A percentile compares a stretch with the other conserved stretches of the same genome.
These are phyloP conservation scores for Miamiensis avidus DNA, from an alignment of 169 alveolate genomes.

Conservation along the genomic window DNA sequence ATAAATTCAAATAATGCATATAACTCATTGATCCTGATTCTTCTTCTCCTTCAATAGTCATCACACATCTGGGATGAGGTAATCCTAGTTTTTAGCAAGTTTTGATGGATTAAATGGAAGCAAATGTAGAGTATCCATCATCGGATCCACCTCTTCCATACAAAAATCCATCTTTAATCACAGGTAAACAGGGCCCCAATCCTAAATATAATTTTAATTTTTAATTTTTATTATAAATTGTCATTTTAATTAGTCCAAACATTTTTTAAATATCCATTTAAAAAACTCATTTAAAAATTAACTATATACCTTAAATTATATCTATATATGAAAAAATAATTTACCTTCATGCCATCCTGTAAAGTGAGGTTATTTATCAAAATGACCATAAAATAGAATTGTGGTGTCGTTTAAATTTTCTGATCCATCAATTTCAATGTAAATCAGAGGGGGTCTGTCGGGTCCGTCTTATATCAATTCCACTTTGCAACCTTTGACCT, in stretches of 20 bases:
- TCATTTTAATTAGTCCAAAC: too few relatives aligned
- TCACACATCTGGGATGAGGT: slow-evolving; percentile 40
- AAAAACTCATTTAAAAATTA: too few relatives aligned
- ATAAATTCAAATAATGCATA: slow-evolving; percentile 47
- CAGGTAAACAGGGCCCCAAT: slow-evolving; percentile 62
- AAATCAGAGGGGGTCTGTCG: slow-evolving; percentile 50
- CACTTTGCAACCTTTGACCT: slow-evolving; percentile 43
- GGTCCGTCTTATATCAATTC: slow-evolving; percentile 36
- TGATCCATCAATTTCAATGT: slow-evolving; percentile 37
- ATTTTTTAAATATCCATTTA: too few relatives aligned
- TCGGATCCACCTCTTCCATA: slow-evolving; percentile 83
- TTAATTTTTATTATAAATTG: too few relatives aligned
- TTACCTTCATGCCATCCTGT: slow-evolving; percentile 76
- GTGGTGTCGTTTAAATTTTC: slow-evolving; percentile 25
- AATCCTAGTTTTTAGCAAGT: slow-evolving; percentile 38
- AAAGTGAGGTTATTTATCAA: slow-evolving; percentile 77
- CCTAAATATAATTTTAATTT: not conserved
- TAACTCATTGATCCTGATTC: slow-evolving; percentile 58
- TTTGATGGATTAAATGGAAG: slow-evolving; percentile 65
- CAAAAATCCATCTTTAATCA: slow-evolving; percentile 56
- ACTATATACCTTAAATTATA: too few relatives aligned
- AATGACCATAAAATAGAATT: slow-evolving; percentile 74
- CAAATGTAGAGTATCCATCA: slow-evolving; percentile 77
- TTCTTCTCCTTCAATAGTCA: slow-evolving; percentile 62
- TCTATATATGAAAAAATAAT: too few relatives aligned